A percentile compares a stretch with the other conserved stretches of the same genome.
These are phyloP conservation scores for Lactarius deliciosus DNA, from an alignment of 768 basidiomycete species.

Conservation along the genomic window DNA sequence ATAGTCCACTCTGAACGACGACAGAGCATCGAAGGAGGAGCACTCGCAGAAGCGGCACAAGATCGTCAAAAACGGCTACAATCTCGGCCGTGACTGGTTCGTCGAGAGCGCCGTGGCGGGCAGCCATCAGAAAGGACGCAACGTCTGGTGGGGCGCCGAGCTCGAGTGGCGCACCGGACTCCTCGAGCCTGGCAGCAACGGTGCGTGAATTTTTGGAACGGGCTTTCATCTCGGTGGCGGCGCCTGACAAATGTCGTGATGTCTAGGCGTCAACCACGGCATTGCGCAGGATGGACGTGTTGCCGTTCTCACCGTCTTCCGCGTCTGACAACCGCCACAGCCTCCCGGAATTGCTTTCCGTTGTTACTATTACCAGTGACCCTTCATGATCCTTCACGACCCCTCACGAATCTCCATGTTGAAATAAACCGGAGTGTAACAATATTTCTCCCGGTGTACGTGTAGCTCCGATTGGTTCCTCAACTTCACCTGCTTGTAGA, in stretches of 20 bases:
- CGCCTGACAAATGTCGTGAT: conserved; percentile 10
- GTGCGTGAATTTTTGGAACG: conserved; percentile 40
- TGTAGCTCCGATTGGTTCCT: not conserved
- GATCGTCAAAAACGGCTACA: conserved; percentile 79
- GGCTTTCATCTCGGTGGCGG: not conserved
- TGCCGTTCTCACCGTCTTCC: conserved; percentile 70
- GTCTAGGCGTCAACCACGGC: conserved; percentile 72
- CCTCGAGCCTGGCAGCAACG: conserved; percentile 64
- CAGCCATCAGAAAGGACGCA: conserved; percentile 50
- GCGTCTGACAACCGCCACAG: conserved; percentile 36
- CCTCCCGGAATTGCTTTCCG: not conserved
- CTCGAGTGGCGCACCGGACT: conserved; percentile 75
- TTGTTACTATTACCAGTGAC: not conserved
- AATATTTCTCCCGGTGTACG: not conserved
- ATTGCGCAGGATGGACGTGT: conserved; percentile 80
- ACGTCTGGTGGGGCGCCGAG: conserved; percentile 72
- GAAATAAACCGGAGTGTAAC: not conserved
- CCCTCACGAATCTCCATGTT: not conserved
- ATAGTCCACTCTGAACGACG: not conserved
- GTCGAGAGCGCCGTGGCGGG: conserved; percentile 65
- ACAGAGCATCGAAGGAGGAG: conserved; percentile 74
- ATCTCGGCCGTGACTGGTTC: conserved; percentile 76
- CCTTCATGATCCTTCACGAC: conserved; percentile 4
- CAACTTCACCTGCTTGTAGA: not conserved
- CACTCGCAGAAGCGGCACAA: conserved; percentile 65